These are phyloP conservation scores for Secale cereale DNA, from an alignment of 176 grass and related monocot genomes.

Conservation along the genomic window DNA sequence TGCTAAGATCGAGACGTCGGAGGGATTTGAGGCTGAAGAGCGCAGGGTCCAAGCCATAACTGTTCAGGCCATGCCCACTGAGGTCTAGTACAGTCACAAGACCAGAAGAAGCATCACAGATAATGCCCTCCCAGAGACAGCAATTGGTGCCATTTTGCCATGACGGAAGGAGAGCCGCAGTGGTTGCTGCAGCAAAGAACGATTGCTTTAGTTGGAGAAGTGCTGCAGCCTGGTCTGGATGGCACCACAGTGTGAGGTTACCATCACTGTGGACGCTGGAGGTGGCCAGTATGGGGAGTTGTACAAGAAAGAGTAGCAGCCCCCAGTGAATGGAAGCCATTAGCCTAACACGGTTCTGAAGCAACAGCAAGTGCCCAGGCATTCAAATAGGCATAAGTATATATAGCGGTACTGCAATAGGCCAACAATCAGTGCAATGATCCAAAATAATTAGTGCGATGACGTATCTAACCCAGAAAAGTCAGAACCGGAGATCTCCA, in stretches of 20 bases:
- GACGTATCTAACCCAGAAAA: too few relatives aligned
- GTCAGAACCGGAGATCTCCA: too few relatives aligned
- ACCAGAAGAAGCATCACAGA: background rate
- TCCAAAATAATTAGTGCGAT: background rate
- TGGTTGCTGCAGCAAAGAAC: background rate
- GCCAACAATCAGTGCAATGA: background rate
- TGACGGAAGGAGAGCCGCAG: background rate
- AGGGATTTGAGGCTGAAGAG: slow-evolving; percentile 6
- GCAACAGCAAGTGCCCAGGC: too few relatives aligned
- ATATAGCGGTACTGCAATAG: background rate
- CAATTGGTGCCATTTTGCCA: background rate
- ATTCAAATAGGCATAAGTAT: background rate
- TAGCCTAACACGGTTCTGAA: background rate
- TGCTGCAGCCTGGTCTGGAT: background rate
- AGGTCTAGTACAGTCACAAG: background rate
- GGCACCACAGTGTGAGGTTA: background rate
- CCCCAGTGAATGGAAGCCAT: background rate
- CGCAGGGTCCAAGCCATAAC: background rate
- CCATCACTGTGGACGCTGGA: background rate
- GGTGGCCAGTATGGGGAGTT: background rate
- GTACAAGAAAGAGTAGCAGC: background rate
- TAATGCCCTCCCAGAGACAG: background rate
- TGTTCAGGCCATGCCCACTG: background rate
- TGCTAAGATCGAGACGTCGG: background rate
- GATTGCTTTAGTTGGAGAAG: background rate